These are phyloP conservation scores for Sphenostylis stenocarpa DNA, from an alignment of 306 rosid species.

Conservation along the genomic window DNA sequence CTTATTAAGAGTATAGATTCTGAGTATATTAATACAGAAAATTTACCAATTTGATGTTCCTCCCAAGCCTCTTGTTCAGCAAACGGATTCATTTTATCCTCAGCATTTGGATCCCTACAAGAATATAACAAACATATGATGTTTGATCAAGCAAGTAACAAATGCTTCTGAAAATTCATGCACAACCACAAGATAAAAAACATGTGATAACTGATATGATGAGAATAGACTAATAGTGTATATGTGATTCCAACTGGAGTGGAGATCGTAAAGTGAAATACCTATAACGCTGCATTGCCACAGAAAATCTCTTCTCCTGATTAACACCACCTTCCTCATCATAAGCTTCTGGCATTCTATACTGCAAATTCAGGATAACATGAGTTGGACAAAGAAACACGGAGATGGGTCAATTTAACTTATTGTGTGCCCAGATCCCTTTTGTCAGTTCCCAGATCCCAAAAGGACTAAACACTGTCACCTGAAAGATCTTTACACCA, in stretches of 20 bases:
- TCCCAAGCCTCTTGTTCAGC: conserved; percentile 99
- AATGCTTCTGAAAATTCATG: conserved; percentile 19
- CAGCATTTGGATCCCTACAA: conserved; percentile 67
- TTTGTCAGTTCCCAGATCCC: not conserved
- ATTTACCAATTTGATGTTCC: conserved; percentile 86
- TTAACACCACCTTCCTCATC: conserved; percentile 80
- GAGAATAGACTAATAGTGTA: not conserved
- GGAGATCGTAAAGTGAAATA: conserved; percentile 26
- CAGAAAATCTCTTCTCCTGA: conserved; percentile 91
- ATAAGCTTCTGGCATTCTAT: conserved; percentile 94
- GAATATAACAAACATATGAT: conserved; percentile 15
- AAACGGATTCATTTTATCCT: conserved; percentile 85
- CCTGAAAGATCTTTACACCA: conserved; percentile 4
- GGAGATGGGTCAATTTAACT: conserved; percentile 18
- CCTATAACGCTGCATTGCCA: conserved; percentile 50
- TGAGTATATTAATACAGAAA: not conserved
- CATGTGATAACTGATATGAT: not conserved
- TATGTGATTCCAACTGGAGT: conserved; percentile 1
- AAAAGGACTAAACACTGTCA: not conserved
- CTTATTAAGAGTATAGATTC: not conserved
- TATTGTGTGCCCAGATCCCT: not conserved
- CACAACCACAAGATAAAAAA: conserved; percentile 17
- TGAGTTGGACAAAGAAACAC: conserved; percentile 8
- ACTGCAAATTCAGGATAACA: conserved; percentile 56
- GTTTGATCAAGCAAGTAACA: conserved; percentile 12